These are phyloP conservation scores for Clausena lansium DNA, from an alignment of 345 rosid genomes.

Conservation along the genomic window DNA sequence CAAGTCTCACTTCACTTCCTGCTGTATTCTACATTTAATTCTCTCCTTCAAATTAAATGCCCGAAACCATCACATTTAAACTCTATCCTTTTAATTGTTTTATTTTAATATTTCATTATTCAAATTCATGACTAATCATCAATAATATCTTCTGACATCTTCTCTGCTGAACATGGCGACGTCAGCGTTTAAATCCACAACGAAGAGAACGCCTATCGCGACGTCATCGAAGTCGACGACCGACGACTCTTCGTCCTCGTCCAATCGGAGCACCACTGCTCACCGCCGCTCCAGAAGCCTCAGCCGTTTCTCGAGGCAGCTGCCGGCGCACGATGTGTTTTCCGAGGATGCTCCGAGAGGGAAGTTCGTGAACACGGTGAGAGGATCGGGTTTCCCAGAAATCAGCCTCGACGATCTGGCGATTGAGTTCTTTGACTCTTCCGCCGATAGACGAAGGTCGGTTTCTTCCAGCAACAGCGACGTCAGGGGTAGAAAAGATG, in stretches of 20 bases:
- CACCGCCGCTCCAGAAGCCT: conserved; percentile 79
- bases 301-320: conserved; percentile 72
- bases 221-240: conserved; percentile 38
- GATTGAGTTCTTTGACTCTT: conserved; percentile 57
- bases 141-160: background rate
- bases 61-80: background rate
- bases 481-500: conserved; percentile 26
- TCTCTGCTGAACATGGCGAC: conserved; percentile 52
- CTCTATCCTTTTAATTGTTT: background rate
- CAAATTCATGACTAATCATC: background rate
- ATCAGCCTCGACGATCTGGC: conserved; percentile 86
- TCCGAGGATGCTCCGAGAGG: conserved; percentile 53
- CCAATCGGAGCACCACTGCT: conserved; percentile 32
- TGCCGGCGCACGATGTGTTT: conserved; percentile 34
- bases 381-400: conserved; percentile 88
- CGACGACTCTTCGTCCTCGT: conserved; percentile 46
- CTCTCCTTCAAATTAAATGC: background rate
- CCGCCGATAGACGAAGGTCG: conserved; percentile 52
- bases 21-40: background rate
- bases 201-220: conserved; percentile 42
- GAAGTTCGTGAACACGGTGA: conserved; percentile 71
- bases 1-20: background rate
- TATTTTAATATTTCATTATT: background rate
- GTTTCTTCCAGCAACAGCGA: conserved; percentile 27
- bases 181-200: conserved; percentile 68